Base-by-base conservation (phyloP, 805 yeast species). In the Metschnikowia noctiluminum region DNA sequence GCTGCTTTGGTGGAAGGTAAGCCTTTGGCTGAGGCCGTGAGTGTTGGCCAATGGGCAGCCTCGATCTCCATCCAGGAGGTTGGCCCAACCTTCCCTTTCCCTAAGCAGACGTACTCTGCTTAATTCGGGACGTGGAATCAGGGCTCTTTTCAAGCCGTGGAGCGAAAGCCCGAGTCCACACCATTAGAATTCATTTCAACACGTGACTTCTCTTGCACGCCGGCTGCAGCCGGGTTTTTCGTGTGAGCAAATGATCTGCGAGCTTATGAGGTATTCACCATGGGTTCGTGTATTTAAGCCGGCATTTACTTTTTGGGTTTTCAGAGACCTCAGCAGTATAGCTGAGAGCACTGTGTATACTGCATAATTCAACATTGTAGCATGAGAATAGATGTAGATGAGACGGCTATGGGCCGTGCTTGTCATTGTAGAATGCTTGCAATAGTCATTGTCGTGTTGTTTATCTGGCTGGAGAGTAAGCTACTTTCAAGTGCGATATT, bases 21-120 rank as follows among this genome's bases (percentile, higher is more conserved):
- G 67, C 59, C 78, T 28, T 65, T 89, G 49, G 73, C 72, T 26
- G 75, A 78, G 57, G 75, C 83, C 38, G 78, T 92, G 54, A 89
- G 85, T 60, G 80, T 84, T 69, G 98, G 97, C 57, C 98, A 92
- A 75, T 91, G 98, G 97, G 84, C 95, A 58, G 99, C 99, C 52
- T 78, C 89, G 57, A 70, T 87, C 58, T 87, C 96, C 43, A 85
- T 94, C 67, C 97, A 90, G 79, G 88, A 88, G 71, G 80, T 87
- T 57, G 99, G 99, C 50, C 96, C 99, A 41, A 79, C 96, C 44
- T 94, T 82, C 82, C 98, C 98, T 59, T 75, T 77, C 74, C 87
- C 88, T 58, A 85, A 85, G 73, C 72, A 80, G 60, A 59, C 78
- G 43, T 82, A 79, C 68, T 38, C 51, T 14, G 54, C 61, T 38